phyloP scores from a whole-genome alignment of 2,329 filamentous ascomycete genomes.

The Alternaria viburni region DNA sequence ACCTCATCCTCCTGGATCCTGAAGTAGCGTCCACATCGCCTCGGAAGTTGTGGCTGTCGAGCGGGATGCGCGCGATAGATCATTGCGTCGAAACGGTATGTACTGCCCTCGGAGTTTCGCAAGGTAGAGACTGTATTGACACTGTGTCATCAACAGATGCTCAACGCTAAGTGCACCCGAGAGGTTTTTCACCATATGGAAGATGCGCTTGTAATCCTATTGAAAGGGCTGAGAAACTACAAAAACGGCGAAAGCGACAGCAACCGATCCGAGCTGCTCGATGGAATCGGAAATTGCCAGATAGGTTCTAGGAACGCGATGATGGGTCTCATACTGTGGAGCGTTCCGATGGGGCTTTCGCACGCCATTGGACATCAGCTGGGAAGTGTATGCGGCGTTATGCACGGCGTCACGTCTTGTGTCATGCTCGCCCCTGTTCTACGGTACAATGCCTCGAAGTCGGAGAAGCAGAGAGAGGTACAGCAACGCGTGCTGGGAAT shows the following conservation, averaged over 20 bases:
- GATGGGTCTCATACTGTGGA: conserved; percentile 25
- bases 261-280: conserved; percentile 15
- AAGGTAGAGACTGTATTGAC: background rate
- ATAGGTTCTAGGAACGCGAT: conserved; percentile 29
- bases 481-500: conserved; percentile 22
- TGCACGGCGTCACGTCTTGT: conserved; percentile 32
- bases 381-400: conserved; percentile 24
- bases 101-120: background rate
- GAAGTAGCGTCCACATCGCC: conserved; percentile 34
- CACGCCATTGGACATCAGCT: conserved; percentile 33
- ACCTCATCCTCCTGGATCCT: conserved; percentile 31
- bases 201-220: conserved; percentile 27
- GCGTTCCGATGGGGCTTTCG: conserved; percentile 26
- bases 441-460: conserved; percentile 19
- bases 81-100: conserved; percentile 37
- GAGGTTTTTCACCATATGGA: conserved; percentile 25
- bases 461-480: conserved; percentile 12
- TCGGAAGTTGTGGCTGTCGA: conserved; percentile 32
- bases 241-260: conserved; percentile 21
- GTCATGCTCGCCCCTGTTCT: conserved; percentile 29
- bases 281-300: conserved; percentile 28
- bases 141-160: conserved; percentile 6
- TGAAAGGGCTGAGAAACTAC: conserved; percentile 25
- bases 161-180: conserved; percentile 18
- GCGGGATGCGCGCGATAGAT: conserved; percentile 37